Base-by-base conservation (phyloP, 345 rosid species). In the Kernera saxatilis region DNA sequence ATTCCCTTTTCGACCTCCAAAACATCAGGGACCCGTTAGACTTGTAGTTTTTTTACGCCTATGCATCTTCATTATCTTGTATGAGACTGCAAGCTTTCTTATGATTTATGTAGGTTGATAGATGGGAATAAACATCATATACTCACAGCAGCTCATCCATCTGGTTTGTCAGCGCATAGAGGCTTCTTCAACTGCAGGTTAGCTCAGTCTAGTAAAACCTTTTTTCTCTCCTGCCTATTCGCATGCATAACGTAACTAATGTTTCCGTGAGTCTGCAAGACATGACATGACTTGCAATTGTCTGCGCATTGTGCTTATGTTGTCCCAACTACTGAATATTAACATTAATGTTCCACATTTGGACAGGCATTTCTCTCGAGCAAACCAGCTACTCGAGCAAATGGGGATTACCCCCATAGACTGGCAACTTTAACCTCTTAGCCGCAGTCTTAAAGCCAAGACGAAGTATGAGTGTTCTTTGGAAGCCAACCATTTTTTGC, bases 141-240 rank as follows among this genome's bases (percentile, higher is more conserved):
- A 67, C 96, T 91, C 74, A 89, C 88, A 82, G 91, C 99, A 52
- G 99, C 99, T 19, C 99, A 94, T 84, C 99, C 99, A 32, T 94
- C 99, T 76, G 99, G 99, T 71, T 87, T 94, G 82, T 94, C 99
- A 40, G 99, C 99, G 61, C 75, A 91, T 49, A 81, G 85, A 78
- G 99, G 99, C 78, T 94, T 89, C 86, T 94, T 94, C 70, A 89
- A 93, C 68, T 94, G 99, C 96, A 86, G 96, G 97, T 94, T 74
- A 75, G 84, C 71, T 68, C 39, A 53, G 9, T 54, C 53, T n/a
- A 35, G 7, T 41, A 18, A 25, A 51, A n/a, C 7, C n/a, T 27
- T 37, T 48, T 69, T 3, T 53, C 25, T 68, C 14, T 30, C 66
- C 19, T 25, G 59, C 22, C 12, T 18, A 8, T 43, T 17, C 26